Evolutionary conservation across 2,329 filamentous ascomycete genomes (phyloP).

Genomic region (Akanthomyces lecanii): DNA sequence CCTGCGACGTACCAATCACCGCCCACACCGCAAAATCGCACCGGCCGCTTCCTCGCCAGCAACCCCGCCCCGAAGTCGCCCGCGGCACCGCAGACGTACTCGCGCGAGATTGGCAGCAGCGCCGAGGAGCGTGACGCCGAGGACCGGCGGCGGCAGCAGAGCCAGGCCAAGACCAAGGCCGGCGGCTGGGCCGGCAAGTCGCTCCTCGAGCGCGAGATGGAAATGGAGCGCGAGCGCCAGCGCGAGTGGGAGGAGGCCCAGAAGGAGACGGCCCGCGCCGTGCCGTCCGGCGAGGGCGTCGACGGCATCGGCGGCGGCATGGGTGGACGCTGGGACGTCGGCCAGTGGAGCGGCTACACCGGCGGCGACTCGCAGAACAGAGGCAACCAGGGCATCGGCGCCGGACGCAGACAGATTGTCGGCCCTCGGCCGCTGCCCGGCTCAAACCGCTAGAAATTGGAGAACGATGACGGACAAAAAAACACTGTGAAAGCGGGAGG

Average conservation of each 20-base stretch:
- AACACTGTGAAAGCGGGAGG: background rate
- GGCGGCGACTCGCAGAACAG: conserved; percentile 72
- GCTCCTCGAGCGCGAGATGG: conserved; percentile 75
- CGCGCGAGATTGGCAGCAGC: conserved; percentile 49
- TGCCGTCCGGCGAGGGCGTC: conserved; percentile 46
- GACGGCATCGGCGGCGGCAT: conserved; percentile 65
- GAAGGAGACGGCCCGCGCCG: conserved; percentile 52
- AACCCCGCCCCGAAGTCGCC: conserved; percentile 46
- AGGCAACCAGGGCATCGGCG: conserved; percentile 61
- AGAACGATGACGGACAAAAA: background rate
- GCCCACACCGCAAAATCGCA: conserved; percentile 40
- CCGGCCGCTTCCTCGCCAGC: conserved; percentile 53
- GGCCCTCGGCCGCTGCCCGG: conserved; percentile 65
- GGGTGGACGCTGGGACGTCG: conserved; percentile 68
- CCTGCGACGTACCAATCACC: conserved; percentile 34
- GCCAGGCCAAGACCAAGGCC: conserved; percentile 58
- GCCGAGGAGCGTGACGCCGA: conserved; percentile 60
- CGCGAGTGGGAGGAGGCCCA: conserved; percentile 77
- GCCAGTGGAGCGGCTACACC: conserved; percentile 70
- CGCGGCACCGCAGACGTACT: conserved; percentile 46
- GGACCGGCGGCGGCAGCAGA: conserved; percentile 54
- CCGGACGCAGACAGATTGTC: conserved; percentile 72
- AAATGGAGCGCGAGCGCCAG: conserved; percentile 70
- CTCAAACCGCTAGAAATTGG: conserved; percentile 18
- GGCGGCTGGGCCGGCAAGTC: conserved; percentile 63